These are phyloP conservation scores for Neurospora sp. DNA, from an alignment of 495 filamentous ascomycete species.

Conservation along the genomic window DNA sequence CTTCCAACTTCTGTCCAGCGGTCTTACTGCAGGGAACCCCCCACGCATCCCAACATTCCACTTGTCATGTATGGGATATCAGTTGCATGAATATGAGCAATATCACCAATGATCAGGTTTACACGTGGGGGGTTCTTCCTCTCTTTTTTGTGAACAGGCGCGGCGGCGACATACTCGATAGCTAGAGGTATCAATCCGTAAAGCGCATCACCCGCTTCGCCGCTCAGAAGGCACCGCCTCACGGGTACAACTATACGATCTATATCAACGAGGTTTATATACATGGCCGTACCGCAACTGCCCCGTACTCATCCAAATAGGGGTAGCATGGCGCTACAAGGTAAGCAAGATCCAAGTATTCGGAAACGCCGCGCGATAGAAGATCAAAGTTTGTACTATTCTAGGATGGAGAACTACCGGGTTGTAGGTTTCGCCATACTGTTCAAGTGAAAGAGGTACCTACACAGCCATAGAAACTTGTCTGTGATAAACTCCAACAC, in stretches of 20 bases:
- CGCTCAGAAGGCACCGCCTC: background rate
- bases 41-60: background rate
- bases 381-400: background rate
- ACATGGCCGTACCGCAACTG: background rate
- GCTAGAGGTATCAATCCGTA: background rate
- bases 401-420: background rate
- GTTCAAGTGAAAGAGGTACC: background rate
- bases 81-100: background rate
- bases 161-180: background rate
- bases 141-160: background rate
- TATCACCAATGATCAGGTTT: background rate
- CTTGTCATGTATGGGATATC: background rate
- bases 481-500: background rate
- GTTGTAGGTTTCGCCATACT: background rate
- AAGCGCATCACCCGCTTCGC: background rate
- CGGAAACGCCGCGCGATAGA: background rate
- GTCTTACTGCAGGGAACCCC: background rate
- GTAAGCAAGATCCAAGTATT: background rate
- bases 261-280: background rate
- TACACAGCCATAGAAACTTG: background rate
- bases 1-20: background rate
- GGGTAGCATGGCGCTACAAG: background rate
- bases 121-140: background rate
- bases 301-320: background rate
- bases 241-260: background rate